Base-by-base conservation (phyloP, 768 basidiomycete species). In the Pleurotus salmoneostramineus region DNA sequence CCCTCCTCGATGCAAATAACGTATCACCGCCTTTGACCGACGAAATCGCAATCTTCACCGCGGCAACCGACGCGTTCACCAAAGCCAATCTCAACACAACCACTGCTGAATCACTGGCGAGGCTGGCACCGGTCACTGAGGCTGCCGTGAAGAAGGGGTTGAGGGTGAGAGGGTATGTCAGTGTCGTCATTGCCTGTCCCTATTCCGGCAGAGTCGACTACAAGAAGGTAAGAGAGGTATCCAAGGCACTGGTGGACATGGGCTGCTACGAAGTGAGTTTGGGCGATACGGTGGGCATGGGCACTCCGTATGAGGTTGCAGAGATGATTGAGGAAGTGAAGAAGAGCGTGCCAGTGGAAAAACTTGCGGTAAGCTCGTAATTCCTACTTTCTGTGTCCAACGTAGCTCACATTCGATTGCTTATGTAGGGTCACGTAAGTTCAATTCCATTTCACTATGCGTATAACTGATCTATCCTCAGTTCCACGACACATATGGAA, bases 251-350 rank as follows among this genome's bases (percentile, higher is more conserved):
- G 36, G 59, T 85, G 4, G 85, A 92, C 59, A 95, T 97, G 91
- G 95, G 95, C 0, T 96, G 93, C 68, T 96, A 96, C 68, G 91
- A 98, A 69, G 84, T 95, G 50, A 91, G 91, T 64, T 72, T 98
- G 17, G 94, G 93, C 0, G 96, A 98, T 68, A 98, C 95, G 2
- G 90, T 92, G 2, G 95, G 95, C 0, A 84, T 84, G 48, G 95
- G 90, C 2, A 89, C 87, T 47, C 93, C 95, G 0, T 72, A 75
- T 27, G 81, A 82, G 40, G 81, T 95, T 33, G 71, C 76, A 5
- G 74, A 77, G 61, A 83, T 98, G 75, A 72, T 97, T 48, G 82
- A 86, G 59, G 85, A 83, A 48, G 87, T 93, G 8, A 79, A 80
- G 69, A 82, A 80, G 62, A 72, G 74, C 37, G 75, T 91, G 32